Evolutionary conservation across 2,329 filamentous ascomycete species (phyloP).

Genomic region (Apiospora koreana): DNA sequence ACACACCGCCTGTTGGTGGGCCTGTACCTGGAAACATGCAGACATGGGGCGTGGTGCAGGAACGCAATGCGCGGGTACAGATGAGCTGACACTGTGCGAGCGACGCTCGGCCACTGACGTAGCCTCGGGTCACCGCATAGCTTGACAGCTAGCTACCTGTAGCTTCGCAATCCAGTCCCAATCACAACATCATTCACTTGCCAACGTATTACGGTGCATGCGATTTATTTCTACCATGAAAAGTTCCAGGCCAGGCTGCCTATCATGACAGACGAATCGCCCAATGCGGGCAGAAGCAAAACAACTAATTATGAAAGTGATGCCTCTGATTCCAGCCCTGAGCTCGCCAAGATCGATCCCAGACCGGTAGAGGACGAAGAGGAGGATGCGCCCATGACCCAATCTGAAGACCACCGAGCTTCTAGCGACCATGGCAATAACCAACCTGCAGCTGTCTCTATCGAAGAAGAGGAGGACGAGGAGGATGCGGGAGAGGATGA

Average conservation of each 20-base stretch:
- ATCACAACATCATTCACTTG: not conserved
- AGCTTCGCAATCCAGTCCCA: slow-evolving; percentile 1
- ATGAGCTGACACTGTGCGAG: not conserved
- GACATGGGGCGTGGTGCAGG: not conserved
- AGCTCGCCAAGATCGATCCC: slow-evolving; percentile 16
- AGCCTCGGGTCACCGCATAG: not conserved
- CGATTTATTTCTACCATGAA: slow-evolving; percentile 21
- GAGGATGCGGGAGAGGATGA: slow-evolving; percentile 48
- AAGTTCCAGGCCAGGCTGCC: slow-evolving; percentile 25
- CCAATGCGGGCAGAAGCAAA: slow-evolving; percentile 17
- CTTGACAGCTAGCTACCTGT: not conserved
- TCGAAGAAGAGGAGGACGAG: slow-evolving; percentile 15
- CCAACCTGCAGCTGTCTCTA: not conserved
- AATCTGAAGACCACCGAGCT: not conserved
- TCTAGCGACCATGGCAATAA: slow-evolving; percentile 10
- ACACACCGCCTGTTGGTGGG: not conserved
- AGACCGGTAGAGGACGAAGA: slow-evolving; percentile 20
- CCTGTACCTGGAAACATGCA: not conserved
- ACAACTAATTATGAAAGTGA: slow-evolving; percentile 29
- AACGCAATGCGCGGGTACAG: not conserved
- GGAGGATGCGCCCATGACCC: not conserved
- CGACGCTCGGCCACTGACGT: not conserved
- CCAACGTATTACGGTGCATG: not conserved
- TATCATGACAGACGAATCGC: slow-evolving; percentile 45
- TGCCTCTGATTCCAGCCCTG: slow-evolving; percentile 20